Conservation (phyloP, 2,329 filamentous ascomycete genomes). For the Grosmannia penicillata region DNA sequence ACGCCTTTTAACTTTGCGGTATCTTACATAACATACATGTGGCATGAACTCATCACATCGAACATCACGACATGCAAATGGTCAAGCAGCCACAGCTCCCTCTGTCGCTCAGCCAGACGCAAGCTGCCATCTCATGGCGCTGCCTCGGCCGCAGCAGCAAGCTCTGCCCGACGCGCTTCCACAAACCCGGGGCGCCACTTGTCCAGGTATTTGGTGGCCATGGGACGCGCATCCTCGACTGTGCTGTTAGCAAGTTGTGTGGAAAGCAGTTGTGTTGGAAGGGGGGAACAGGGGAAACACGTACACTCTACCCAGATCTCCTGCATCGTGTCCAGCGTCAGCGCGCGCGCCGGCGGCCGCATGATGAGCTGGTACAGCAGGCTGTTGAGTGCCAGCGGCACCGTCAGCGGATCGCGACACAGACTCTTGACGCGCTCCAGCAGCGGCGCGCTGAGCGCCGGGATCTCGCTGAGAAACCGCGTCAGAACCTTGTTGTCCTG, state of each 20-base stretch:
- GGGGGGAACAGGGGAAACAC: constrained; percentile 18
- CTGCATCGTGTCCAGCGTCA: constrained; percentile 49
- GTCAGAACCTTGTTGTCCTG: constrained; percentile 74
- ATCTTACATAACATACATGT: no score
- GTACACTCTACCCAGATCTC: constrained; percentile 53
- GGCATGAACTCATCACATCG: no score
- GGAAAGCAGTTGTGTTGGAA: background rate
- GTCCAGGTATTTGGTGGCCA: constrained; percentile 46
- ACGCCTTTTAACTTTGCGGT: no score
- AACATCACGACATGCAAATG: no score
- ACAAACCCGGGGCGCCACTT: constrained; percentile 45
- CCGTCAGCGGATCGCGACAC: constrained; percentile 51
- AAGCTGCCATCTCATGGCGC: background rate
- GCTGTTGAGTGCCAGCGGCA: constrained; percentile 48
- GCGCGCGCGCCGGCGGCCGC: constrained; percentile 47
- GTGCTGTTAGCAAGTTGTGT: background rate
- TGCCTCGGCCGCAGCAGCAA: background rate
- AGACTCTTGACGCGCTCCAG: constrained; percentile 56
- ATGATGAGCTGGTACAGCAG: constrained; percentile 54
- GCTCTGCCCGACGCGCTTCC: constrained; percentile 16
- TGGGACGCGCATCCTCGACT: constrained; percentile 48
- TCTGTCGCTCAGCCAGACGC: no score
- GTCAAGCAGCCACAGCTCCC: no score
- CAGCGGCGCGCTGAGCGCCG: constrained; percentile 57
- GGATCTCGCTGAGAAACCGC: constrained; percentile 82